Evolutionary conservation across 768 basidiomycete genomes (phyloP).

Genomic region (Lactarius deliciosus): DNA sequence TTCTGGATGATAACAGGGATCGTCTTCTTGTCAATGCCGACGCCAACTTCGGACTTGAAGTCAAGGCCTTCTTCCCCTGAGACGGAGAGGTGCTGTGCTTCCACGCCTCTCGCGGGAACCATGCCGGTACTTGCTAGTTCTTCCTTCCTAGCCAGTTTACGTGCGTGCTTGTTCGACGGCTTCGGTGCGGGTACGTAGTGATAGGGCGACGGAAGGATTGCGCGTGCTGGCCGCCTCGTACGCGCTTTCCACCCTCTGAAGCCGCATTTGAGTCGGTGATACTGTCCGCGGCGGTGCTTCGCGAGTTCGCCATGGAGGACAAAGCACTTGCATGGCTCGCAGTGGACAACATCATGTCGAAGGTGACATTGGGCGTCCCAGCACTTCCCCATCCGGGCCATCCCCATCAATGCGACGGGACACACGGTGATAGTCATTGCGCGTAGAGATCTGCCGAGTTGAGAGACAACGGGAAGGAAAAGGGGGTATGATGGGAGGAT

Average conservation of each 20-base stretch:
- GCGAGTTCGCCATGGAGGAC: not conserved
- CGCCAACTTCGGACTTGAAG: not conserved
- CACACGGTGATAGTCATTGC: not conserved
- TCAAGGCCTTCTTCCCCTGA: not conserved
- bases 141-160: not conserved
- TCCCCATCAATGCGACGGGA: not conserved
- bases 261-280: not conserved
- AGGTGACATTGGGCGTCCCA: not conserved
- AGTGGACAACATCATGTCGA: conserved; percentile 8
- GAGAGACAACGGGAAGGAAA: not conserved
- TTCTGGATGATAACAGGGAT: conserved; percentile 4
- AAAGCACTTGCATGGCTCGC: conserved; percentile 4
- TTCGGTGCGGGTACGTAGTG: not conserved
- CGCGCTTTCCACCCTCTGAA: not conserved
- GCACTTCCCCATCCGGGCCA: not conserved
- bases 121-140: not conserved
- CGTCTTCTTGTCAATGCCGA: not conserved
- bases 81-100: not conserved
- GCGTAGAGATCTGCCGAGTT: not conserved
- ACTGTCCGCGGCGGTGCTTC: conserved; percentile 1
- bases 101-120: not conserved
- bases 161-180: not conserved
- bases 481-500: not conserved
- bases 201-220: not conserved
- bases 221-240: not conserved